These are phyloP conservation scores for Falciphora oryzae DNA, from an alignment of 2,329 filamentous ascomycete genomes.

Conservation along the genomic window DNA sequence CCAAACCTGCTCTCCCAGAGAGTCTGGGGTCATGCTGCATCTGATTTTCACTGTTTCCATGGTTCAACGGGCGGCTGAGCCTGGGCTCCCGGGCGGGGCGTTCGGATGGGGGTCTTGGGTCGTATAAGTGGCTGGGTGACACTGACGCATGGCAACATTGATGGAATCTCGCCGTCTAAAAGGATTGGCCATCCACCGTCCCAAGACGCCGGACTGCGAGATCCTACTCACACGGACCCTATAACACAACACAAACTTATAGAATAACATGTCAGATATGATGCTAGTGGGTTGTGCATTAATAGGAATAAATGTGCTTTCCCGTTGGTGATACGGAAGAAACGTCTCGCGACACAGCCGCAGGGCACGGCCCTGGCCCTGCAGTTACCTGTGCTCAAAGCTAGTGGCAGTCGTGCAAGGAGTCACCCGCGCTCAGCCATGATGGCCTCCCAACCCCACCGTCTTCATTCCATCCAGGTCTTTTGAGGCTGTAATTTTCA, in stretches of 20 bases:
- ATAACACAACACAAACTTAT: not conserved
- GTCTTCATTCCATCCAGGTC: too few species aligned
- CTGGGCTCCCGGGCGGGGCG: not conserved
- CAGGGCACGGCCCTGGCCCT: not conserved
- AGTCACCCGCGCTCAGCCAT: too few species aligned
- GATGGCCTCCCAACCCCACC: too few species aligned
- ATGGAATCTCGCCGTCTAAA: not conserved
- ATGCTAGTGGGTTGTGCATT: too few species aligned
- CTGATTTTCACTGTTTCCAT: not conserved
- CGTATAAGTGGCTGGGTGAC: too few species aligned
- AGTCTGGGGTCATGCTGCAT: not conserved
- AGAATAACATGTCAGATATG: not conserved
- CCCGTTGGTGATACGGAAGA: not conserved
- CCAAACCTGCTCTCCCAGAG: not conserved
- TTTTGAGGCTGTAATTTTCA: too few species aligned
- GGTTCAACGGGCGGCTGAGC: not conserved
- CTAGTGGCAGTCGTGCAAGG: too few species aligned
- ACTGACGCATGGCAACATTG: too few species aligned
- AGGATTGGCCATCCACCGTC: not conserved
- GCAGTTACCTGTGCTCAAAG: too few species aligned
- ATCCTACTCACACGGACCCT: not conserved
- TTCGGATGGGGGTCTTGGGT: too few species aligned
- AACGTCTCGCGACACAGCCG: not conserved
- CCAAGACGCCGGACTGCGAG: not conserved
- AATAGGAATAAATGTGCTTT: too few species aligned